phyloP scores from a whole-genome alignment of 2,329 filamentous ascomycete species.

The Plenodomus lindquistii region DNA sequence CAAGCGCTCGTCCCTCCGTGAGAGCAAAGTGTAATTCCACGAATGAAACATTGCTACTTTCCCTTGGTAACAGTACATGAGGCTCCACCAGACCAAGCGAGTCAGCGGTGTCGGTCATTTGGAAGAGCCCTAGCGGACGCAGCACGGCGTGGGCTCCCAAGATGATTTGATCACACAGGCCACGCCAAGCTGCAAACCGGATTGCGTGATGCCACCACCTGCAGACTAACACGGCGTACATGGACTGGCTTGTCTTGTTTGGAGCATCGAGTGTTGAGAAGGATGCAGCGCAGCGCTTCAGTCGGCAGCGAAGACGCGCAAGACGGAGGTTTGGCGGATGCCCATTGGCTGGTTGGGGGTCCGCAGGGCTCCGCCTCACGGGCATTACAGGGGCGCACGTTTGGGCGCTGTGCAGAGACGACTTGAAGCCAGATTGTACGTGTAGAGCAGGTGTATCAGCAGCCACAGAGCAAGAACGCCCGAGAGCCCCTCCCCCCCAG shows the following conservation, averaged over 20 bases:
- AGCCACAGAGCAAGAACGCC: constrained; percentile 13
- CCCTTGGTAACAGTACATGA: no score
- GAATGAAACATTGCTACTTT: no score
- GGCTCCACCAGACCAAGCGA: neutral
- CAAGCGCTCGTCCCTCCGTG: no score
- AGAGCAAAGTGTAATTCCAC: no score
- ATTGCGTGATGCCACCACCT: neutral
- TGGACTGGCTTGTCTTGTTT: no score
- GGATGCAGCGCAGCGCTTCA: neutral
- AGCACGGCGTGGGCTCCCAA: neutral
- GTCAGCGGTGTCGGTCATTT: neutral
- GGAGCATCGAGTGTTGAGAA: neutral
- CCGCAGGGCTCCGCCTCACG: constrained; percentile 5
- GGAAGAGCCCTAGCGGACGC: neutral
- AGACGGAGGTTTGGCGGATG: constrained; percentile 6
- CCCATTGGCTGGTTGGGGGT: constrained; percentile 13
- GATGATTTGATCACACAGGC: neutral
- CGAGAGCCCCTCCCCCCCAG: neutral
- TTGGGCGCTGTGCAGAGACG: neutral
- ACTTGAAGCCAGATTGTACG: neutral
- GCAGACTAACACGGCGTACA: neutral
- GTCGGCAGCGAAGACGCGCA: constrained; percentile 9
- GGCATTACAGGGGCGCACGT: constrained; percentile 7
- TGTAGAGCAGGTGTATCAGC: constrained; percentile 1
- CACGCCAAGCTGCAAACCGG: neutral